Percentiles rank a stretch among this genome's conserved stretches.
These are phyloP conservation scores for Monosporozyma servazzii DNA, from an alignment of 805 yeast genomes.

Conservation along the genomic window DNA sequence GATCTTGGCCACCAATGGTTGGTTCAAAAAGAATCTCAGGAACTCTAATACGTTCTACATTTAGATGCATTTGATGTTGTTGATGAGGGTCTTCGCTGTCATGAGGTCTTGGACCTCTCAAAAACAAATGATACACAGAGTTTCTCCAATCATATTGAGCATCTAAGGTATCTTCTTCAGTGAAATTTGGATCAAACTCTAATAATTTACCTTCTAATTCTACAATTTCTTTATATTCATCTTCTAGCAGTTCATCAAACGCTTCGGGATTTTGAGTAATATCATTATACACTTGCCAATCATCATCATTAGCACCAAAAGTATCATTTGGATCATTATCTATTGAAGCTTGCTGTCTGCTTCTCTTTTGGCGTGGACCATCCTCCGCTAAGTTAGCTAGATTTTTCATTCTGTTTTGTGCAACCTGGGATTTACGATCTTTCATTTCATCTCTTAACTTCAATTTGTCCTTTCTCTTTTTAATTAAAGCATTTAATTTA, in stretches of 20 bases:
- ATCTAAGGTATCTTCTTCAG: conserved; percentile 75
- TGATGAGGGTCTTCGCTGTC: conserved; percentile 77
- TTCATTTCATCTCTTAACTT: conserved; percentile 68
- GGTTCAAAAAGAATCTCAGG: conserved; percentile 94
- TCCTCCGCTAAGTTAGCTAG: conserved; percentile 82
- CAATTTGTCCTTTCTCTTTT: conserved; percentile 53
- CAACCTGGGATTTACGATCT: conserved; percentile 84
- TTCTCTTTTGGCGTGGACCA: conserved; percentile 37
- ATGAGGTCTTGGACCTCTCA: conserved; percentile 84
- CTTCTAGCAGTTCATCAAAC: conserved; percentile 66
- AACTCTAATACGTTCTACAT: conserved; percentile 81
- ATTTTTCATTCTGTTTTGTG: conserved; percentile 86
- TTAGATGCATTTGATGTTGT: conserved; percentile 82
- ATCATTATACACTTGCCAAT: conserved; percentile 86
- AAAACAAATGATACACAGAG: conserved; percentile 68
- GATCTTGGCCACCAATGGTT: conserved; percentile 87
- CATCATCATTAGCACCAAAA: conserved; percentile 92
- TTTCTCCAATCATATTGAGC: conserved; percentile 78
- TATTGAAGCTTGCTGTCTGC: conserved; percentile 53
- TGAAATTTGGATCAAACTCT: conserved; percentile 77
- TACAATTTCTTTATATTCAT: conserved; percentile 50
- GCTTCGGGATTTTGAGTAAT: conserved; percentile 61
- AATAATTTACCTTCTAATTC: conserved; percentile 67
- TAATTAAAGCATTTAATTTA: conserved; percentile 50
- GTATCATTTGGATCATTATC: conserved; percentile 91